Evolutionary conservation across 768 basidiomycete species (phyloP).

Genomic region (Termitomyces sp.): DNA sequence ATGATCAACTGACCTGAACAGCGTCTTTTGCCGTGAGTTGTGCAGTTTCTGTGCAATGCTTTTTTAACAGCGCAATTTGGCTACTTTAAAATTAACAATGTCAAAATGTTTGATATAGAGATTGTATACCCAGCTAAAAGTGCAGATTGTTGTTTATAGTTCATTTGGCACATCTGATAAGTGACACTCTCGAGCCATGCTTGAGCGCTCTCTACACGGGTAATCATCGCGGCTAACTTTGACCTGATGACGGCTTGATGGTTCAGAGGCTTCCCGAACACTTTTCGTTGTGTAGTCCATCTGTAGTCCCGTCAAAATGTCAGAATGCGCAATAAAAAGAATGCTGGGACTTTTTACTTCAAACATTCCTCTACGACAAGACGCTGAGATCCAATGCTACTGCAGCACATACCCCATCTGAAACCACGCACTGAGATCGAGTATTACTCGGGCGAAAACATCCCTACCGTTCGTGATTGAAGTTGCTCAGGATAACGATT

Average conservation of each 20-base stretch:
- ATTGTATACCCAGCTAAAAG: constrained; percentile 62
- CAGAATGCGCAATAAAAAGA: neutral
- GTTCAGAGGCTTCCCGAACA: constrained; percentile 66
- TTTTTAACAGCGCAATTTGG: constrained; percentile 78
- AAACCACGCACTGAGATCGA: constrained; percentile 5
- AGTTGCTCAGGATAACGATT: constrained; percentile 52
- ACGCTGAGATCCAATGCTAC: constrained; percentile 50
- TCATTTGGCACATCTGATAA: constrained; percentile 85
- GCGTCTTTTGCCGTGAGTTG: constrained; percentile 82
- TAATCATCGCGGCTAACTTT: constrained; percentile 78
- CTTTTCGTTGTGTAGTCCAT: constrained; percentile 75
- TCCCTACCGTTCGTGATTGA: constrained; percentile 79
- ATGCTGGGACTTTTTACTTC: constrained; percentile 34
- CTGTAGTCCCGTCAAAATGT: constrained; percentile 20
- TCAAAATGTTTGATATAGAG: neutral
- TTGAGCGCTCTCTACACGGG: constrained; percentile 74
- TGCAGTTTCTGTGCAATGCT: constrained; percentile 66
- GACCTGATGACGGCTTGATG: constrained; percentile 70
- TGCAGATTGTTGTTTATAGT: constrained; percentile 67
- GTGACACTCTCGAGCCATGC: constrained; percentile 86
- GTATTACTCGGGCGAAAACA: neutral
- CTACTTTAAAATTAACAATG: constrained; percentile 20
- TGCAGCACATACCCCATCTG: constrained; percentile 64
- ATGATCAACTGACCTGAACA: constrained; percentile 24
- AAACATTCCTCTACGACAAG: constrained; percentile 69